Base-by-base conservation (phyloP, 2,329 filamentous ascomycete species). In the Magnaporthiopsis poae region DNA sequence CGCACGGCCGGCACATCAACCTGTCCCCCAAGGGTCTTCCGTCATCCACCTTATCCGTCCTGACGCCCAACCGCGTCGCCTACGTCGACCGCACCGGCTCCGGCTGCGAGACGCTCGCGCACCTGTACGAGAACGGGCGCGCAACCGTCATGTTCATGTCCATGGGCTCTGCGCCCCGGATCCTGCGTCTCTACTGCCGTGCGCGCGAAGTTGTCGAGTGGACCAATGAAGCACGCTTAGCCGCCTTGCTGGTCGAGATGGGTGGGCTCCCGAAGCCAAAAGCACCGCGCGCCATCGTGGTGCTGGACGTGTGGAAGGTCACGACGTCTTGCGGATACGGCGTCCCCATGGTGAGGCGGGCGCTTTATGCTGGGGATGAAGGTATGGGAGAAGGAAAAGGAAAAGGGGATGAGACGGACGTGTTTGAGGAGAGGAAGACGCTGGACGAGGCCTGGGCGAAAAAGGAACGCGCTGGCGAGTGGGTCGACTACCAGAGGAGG, bases 1-100 rank as follows among this genome's bases (percentile, higher is more conserved):
- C 86, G 33, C 81, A 82, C n/a, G 87, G 85, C 27, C 77, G 77
- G 2, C 90, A 93, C 77, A 80, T 93, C 79, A 93, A 93, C 72
- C 78, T 92, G 66, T 92, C 89, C 0, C 89, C 90, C 63, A 92
- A 93, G 76, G 90, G 90, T 63, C 81, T 88, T 29, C 79, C 85
- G 0, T 80, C 83, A 25, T 78, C 82, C n/a, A 87, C 87, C 35
- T 86, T 90, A 71, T 80, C 84, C 39, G 79, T 90, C 65, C 78
- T 90, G 65, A 76, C 78, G 11, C 80, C 83, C 36, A 88, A 82
- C 68, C 79, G 80, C n/a, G 84, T 82, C 67, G 88, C 86, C 33
- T 93, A 92, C 73, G 80, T 92, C 66, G 90, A 93, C 73, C 84
- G 87, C 68, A 91, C 88, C 1, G 90, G 90, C 36, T 90, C 87